Conservation (phyloP, 2,329 filamentous ascomycete species). For the Nemania abortiva region DNA sequence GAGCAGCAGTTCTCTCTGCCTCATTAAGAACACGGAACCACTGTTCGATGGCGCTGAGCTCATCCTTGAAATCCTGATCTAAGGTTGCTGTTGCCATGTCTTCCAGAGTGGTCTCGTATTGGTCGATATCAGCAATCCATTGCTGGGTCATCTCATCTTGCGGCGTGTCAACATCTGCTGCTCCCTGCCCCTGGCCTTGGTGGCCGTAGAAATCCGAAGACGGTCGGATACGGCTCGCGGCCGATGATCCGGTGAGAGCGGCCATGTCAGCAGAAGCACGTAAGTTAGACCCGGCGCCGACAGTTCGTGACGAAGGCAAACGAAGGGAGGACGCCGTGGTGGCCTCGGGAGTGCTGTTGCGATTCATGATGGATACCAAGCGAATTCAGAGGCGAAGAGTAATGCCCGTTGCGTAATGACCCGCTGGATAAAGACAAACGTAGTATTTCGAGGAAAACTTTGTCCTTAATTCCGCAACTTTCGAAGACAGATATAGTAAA, state of each 20-base stretch:
- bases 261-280: constrained; percentile 97
- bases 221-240: constrained; percentile 85
- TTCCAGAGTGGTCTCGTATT: constrained; percentile 98
- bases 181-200: constrained; percentile 74
- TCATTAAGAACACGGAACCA: constrained; percentile 99
- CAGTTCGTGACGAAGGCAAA: constrained; percentile 80
- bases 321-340: constrained; percentile 84
- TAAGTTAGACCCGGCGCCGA: constrained; percentile 85
- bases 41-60: constrained; percentile 98
- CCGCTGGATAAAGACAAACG: background rate
- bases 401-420: background rate
- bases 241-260: constrained; percentile 75
- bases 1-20: constrained; percentile 92
- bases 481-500: background rate
- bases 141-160: constrained; percentile 96
- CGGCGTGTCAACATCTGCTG: constrained; percentile 79
- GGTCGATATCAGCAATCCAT: constrained; percentile 99
- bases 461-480: background rate
- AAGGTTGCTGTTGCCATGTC: constrained; percentile 99
- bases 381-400: constrained; percentile 10
- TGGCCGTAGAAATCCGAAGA: constrained; percentile 95
- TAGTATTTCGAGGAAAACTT: no score
- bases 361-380: constrained; percentile 66
- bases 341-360: constrained; percentile 96
- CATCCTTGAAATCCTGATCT: constrained; percentile 99